Base-by-base conservation (phyloP, 2,329 filamentous ascomycete genomes). In the Aspergillus sp. region DNA sequence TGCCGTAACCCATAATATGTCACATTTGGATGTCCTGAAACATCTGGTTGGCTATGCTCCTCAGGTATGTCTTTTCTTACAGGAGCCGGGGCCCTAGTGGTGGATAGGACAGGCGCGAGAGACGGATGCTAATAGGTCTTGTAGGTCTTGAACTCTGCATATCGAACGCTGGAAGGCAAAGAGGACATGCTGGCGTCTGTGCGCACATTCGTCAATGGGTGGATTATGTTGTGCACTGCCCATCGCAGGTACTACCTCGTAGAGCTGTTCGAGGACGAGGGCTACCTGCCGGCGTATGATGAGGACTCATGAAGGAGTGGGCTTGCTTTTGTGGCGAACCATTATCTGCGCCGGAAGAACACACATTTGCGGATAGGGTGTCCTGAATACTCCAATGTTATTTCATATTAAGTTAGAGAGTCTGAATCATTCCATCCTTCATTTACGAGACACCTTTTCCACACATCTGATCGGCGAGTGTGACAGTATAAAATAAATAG, bases 241-340 rank as follows among this genome's bases (percentile, higher is more conserved):
- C 50, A 52, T 44, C 48, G 45, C n/a, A 32, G 50, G 27, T 52
- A 50, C 8, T 45, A 46, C 34, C 40, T 52, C 6, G 48, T 52
- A n/a, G 50, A 52, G 27, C 28, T 52, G 35, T 50, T 52, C 38
- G 48, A 6, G 8, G 48, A 52, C 10, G 48, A 52, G 39, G 29
- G 41, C 7, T 52, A 52, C 43, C 30, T 52, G 44, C 43, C 36
- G 7, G 34, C 50, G 8, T 50, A 52, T 44, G 46, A 48, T 41
- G 46, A 46, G 5, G 46, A 48, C 28, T 12, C 43, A 32, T 32
- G 8, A 32, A 33, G 45, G 36, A 45, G 30, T 12, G 41, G 49
- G 3, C 39, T 46, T 39, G 10, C 19, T 39, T 39, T 39, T 3
- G 19, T 39, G 19, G 35, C 12, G 35, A 39, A 39, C 10, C 6